Evolutionary conservation across 805 yeast genomes (phyloP).

Genomic region (Candida easanensis): DNA sequence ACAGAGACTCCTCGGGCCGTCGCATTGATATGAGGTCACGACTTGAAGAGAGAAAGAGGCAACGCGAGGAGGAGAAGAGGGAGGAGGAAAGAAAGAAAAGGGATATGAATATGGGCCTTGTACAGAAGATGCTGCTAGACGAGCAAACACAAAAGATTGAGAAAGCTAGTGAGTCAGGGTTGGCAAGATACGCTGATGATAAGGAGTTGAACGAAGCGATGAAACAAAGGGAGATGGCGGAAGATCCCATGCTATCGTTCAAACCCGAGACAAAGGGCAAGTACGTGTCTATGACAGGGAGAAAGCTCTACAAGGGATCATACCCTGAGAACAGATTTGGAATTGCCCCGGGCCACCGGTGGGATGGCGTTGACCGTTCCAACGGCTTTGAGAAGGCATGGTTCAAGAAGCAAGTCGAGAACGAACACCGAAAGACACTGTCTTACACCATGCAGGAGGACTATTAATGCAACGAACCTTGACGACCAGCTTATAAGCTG

Average conservation of each 20-base stretch:
- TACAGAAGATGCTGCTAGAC: constrained; percentile 37
- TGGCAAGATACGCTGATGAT: constrained; percentile 38
- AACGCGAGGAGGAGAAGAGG: constrained; percentile 27
- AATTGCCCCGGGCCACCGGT: constrained; percentile 73
- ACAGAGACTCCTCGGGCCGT: constrained; percentile 63
- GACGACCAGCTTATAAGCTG: no score
- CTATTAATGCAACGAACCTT: constrained; percentile 19
- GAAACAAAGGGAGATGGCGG: constrained; percentile 37
- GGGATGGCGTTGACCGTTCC: constrained; percentile 93
- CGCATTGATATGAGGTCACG: constrained; percentile 39
- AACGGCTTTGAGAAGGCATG: constrained; percentile 79
- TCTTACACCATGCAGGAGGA: constrained; percentile 40
- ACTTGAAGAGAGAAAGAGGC: constrained; percentile 27
- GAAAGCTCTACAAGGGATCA: constrained; percentile 53
- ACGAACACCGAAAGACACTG: constrained; percentile 30
- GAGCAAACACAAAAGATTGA: constrained; percentile 32
- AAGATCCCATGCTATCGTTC: constrained; percentile 64
- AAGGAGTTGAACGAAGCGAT: constrained; percentile 34
- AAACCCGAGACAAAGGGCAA: constrained; percentile 27
- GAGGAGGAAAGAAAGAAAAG: constrained; percentile 29
- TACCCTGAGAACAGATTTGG: constrained; percentile 71
- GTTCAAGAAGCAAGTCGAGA: constrained; percentile 42
- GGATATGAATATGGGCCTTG: constrained; percentile 36
- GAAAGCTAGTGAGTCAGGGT: constrained; percentile 23
- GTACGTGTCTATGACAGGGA: constrained; percentile 39